Conservation (phyloP, 306 rosid genomes). For the Trifolium repens region DNA sequence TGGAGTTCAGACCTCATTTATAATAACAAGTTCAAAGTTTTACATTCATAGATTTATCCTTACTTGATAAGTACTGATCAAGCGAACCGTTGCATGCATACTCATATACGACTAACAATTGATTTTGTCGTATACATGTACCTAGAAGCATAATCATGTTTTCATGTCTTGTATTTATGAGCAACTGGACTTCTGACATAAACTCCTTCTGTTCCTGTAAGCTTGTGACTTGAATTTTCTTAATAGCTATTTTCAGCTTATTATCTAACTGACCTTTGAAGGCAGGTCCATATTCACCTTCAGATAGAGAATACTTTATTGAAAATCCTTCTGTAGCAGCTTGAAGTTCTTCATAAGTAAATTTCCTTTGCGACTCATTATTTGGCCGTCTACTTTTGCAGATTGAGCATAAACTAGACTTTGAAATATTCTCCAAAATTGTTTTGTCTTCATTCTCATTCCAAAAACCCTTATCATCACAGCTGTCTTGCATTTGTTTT, state of each 20-base stretch:
- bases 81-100: constrained; percentile 76
- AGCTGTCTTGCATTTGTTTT: constrained; percentile 37
- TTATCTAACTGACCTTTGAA: constrained; percentile 60
- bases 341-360: constrained; percentile 60
- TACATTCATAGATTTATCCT: constrained; percentile 29
- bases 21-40: constrained; percentile 14
- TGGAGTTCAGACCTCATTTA: neutral
- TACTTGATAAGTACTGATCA: constrained; percentile 71
- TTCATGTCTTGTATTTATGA: constrained; percentile 66
- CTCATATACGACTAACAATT: constrained; percentile 66
- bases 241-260: constrained; percentile 63
- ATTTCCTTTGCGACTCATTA: constrained; percentile 52
- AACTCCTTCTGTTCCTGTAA: constrained; percentile 60
- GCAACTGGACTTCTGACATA: constrained; percentile 61
- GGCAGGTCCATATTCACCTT: constrained; percentile 61
- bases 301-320: constrained; percentile 54
- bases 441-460: constrained; percentile 20
- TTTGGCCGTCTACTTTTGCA: constrained; percentile 59
- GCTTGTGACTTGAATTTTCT: constrained; percentile 62
- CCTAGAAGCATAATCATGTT: constrained; percentile 78
- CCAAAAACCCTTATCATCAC: constrained; percentile 10
- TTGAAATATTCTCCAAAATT: constrained; percentile 34
- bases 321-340: constrained; percentile 74
- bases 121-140: constrained; percentile 59
- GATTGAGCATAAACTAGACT: constrained; percentile 50